phyloP scores from a whole-genome alignment of 2,329 filamentous ascomycete genomes.

The Fusarium tuaranense region DNA sequence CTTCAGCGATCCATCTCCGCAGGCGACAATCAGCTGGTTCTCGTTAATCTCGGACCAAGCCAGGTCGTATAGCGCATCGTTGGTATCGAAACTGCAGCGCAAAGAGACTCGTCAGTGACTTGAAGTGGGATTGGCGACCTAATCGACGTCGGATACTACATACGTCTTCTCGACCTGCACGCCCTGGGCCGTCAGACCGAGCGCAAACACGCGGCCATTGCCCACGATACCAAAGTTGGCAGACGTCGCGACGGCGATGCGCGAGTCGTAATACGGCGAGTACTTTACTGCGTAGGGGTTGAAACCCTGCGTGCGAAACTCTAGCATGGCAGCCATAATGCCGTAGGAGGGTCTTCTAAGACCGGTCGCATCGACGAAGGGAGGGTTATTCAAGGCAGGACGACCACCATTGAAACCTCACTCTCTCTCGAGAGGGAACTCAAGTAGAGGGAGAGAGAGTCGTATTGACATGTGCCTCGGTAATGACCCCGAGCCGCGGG shows the following conservation, averaged over 20 bases:
- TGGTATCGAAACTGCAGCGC: slow-evolving; percentile 83
- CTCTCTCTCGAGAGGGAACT: neutral
- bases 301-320: slow-evolving; percentile 92
- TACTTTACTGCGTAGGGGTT: slow-evolving; percentile 98
- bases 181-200: slow-evolving; percentile 85
- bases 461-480: slow-evolving; percentile 52
- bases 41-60: slow-evolving; percentile 97
- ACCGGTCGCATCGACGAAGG: slow-evolving; percentile 34
- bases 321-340: slow-evolving; percentile 78
- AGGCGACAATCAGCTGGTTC: slow-evolving; percentile 89
- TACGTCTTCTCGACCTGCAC: slow-evolving; percentile 87
- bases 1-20: slow-evolving; percentile 94
- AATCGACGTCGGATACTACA: slow-evolving; percentile 1
- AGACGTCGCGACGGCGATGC: slow-evolving; percentile 89
- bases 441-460: slow-evolving; percentile 11
- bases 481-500: slow-evolving; percentile 41
- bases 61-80: slow-evolving; percentile 95
- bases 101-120: neutral
- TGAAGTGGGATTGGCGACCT: neutral
- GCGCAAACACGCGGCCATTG: slow-evolving; percentile 89
- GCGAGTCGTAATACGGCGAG: slow-evolving; percentile 96
- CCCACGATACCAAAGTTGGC: slow-evolving; percentile 97
- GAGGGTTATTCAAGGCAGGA: slow-evolving; percentile 23
- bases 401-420: slow-evolving; percentile 5
- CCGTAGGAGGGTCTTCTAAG: slow-evolving; percentile 13